A percentile compares a stretch with the other conserved stretches of the same genome.
Evolutionary conservation across 2,329 filamentous ascomycete genomes (phyloP).

Genomic region (Monosporascus sp.): DNA sequence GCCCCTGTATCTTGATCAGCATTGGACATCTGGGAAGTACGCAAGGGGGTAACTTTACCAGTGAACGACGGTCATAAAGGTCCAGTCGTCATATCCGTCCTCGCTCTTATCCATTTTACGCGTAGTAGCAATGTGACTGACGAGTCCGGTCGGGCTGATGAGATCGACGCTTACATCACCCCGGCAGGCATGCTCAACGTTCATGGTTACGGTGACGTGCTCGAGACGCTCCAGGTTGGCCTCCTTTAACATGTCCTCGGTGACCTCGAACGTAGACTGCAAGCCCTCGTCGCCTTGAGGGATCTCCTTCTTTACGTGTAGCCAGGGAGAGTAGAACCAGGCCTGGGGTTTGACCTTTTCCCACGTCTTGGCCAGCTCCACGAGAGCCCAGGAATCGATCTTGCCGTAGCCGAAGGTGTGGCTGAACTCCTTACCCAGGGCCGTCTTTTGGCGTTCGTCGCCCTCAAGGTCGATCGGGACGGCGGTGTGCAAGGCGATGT

Average conservation of each 20-base stretch:
- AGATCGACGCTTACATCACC: slow-evolving; percentile 92
- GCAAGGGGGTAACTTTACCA: slow-evolving; percentile 55
- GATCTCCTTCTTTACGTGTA: slow-evolving; percentile 79
- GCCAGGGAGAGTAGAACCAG: slow-evolving; percentile 91
- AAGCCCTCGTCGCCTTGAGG: slow-evolving; percentile 81
- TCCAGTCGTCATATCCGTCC: slow-evolving; percentile 87
- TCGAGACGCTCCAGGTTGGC: slow-evolving; percentile 85
- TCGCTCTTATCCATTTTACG: slow-evolving; percentile 62
- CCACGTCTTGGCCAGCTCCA: slow-evolving; percentile 82
- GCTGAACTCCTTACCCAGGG: slow-evolving; percentile 79
- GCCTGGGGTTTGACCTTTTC: slow-evolving; percentile 88
- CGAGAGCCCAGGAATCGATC: slow-evolving; percentile 78
- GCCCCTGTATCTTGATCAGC: slow-evolving; percentile 55
- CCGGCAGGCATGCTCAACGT: slow-evolving; percentile 77
- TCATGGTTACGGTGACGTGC: slow-evolving; percentile 97
- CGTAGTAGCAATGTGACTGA: slow-evolving; percentile 76
- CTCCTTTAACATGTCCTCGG: slow-evolving; percentile 68
- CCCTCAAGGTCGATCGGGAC: slow-evolving; percentile 68
- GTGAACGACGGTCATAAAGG: slow-evolving; percentile 96
- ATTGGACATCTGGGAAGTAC: neutral
- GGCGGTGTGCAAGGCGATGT: slow-evolving; percentile 79
- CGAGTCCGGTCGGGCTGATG: slow-evolving; percentile 72
- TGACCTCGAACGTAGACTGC: slow-evolving; percentile 75
- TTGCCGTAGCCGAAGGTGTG: slow-evolving; percentile 96
- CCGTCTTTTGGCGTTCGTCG: slow-evolving; percentile 76